Base-by-base conservation (phyloP, 2,329 filamentous ascomycete species). In the Sclerotinia spermophila region DNA sequence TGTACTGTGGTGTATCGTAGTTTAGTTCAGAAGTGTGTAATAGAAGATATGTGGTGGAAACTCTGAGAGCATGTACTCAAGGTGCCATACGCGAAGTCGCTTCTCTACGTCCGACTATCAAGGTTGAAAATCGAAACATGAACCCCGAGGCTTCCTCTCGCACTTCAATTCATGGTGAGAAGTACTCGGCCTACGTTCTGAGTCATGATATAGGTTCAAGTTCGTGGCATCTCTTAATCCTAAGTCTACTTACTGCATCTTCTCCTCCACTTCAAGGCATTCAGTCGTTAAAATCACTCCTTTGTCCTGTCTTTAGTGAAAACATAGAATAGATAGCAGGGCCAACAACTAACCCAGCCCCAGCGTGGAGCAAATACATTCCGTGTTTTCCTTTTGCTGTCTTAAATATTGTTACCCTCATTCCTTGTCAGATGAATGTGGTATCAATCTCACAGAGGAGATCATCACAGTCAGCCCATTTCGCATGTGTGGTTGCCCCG, bases 391-490 rank as follows among this genome's bases (percentile, higher is more conserved):
- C 5, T 7, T 10, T 38, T 35, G 3, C 33, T 38, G 8, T 66
- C 7, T 8, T 2, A n/a, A 27, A 7, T 17, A 21, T 30, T 42
- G 33, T 33, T 55, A 38, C 53, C 30, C 45, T 21, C 1, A 15
- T 66, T 17, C 8, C 1, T 11, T 40, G 1, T 40, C 27, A 42
- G 45, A 66, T 55, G 21, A 66, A 40, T 55, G 53, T 24, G 30
- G 38, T 8, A 11, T n/a, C 17, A 27, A 27, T 40, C n/a, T 66
- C 24, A 66, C 45, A 35, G 40, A 66, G 15, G 17, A 51, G 17
- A 66, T 66, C 33, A 55, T 66, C 35, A 66, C n/a, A 11, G 8
- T 10, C n/a, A 66, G 24, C 33, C 40, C 45, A 66, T 66, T 30
- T 24, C 53, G 10, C 62, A 66, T 33, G n/a, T 30, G 24, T 55